Evolutionary conservation across 257 asterid species (phyloP).

Genomic region (Salvia splendens): DNA sequence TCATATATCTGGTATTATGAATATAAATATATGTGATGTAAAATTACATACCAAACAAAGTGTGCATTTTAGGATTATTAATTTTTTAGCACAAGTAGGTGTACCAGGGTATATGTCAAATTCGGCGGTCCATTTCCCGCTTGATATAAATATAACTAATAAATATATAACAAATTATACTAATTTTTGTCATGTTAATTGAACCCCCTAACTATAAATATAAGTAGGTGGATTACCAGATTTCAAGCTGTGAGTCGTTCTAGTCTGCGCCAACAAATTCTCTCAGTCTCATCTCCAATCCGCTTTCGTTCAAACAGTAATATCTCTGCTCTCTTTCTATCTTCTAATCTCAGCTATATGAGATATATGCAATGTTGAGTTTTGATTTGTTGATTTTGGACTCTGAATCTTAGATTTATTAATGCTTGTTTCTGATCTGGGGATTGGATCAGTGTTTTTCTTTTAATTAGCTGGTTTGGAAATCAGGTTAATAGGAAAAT

Average conservation of each 20-base stretch:
- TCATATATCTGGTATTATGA: too few species aligned
- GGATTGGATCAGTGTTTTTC: constrained; percentile 29
- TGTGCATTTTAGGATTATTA: neutral
- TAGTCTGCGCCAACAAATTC: constrained; percentile 24
- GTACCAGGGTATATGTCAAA: constrained; percentile 18
- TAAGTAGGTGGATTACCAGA: constrained; percentile 10
- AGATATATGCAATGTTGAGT: neutral
- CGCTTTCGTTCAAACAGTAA: constrained; percentile 40
- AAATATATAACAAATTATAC: neutral
- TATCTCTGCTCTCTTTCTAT: constrained; percentile 29
- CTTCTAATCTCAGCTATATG: neutral
- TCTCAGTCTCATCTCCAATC: constrained; percentile 24
- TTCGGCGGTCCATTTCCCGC: constrained; percentile 39
- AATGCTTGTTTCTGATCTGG: constrained; percentile 35
- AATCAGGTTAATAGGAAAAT: constrained; percentile 44
- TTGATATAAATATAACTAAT: constrained; percentile 22
- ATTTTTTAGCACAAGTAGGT: constrained; percentile 30
- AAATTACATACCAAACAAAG: constrained; percentile 13
- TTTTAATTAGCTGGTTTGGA: neutral
- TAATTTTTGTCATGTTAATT: neutral
- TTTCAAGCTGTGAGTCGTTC: constrained; percentile 26
- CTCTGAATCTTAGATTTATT: constrained; percentile 34
- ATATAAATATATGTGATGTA: too few species aligned
- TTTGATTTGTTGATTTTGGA: constrained; percentile 1
- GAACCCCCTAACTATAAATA: constrained; percentile 48